Base-by-base conservation (phyloP, 257 asterid genomes). In the Ilex asprella region DNA sequence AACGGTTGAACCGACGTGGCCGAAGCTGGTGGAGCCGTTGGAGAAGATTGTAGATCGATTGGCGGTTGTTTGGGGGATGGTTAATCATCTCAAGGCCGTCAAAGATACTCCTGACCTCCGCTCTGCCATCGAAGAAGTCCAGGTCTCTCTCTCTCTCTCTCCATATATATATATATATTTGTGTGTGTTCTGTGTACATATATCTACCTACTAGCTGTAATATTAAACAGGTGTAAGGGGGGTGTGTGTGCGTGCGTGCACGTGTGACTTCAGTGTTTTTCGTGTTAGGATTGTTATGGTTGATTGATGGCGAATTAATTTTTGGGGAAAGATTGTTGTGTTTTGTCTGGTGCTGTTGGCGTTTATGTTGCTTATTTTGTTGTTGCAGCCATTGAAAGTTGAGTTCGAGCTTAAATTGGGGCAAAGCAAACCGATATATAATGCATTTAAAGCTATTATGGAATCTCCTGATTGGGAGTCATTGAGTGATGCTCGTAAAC, bases 11-110 rank as follows among this genome's bases (percentile, higher is more conserved):
- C 96, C 99, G 30, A 73, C 90, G 3, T 93, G 99, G 99, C 74
- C 94, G 35, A 93, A 93, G 79, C 81, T 89, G 71, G 99, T 87
- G 86, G 99, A 89, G 83, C 99, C 97, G 56, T 76, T 93, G 71
- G 99, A 93, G 86, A 87, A 75, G 78, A 75, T 93, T 9, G 67
- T 58, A 29, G 99, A 93, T 70, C 70, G 83, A 65, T 63, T 93
- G 79, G 71, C 75, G 14, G 86, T 87, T 70, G 96, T 86, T 55
- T 89, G 97, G 97, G 99, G 97, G 53, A 93, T 94, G 4, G 91
- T 93, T 63, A 84, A 87, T 78, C 99, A 93, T 77, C 90, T 93
- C 59, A 93, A 93, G 81, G 57, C 96, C 2, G 99, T 93, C 56
- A 89, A 78, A 62, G 99, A 93, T 75, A 85, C 78, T 58, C 79